phyloP scores from a whole-genome alignment of 1,139 yeast species.

The Candida mesenterica region DNA sequence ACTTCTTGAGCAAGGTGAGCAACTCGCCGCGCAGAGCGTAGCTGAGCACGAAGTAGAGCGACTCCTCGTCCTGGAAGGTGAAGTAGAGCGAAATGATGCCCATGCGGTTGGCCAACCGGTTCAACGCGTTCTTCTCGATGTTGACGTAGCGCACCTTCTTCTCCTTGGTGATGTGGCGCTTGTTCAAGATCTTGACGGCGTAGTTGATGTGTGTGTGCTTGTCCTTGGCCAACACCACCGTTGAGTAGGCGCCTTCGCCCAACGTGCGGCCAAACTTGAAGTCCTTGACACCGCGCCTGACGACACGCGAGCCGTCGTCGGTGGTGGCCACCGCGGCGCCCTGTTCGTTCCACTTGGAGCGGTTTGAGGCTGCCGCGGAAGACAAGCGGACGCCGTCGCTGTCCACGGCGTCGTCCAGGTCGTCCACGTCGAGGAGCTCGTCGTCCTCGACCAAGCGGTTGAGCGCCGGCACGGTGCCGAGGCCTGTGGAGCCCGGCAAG shows the following conservation, averaged over 20 bases:
- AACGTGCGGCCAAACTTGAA: constrained; percentile 82
- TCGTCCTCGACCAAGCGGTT: constrained; percentile 5
- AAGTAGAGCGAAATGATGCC: constrained; percentile 88
- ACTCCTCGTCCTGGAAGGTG: constrained; percentile 89
- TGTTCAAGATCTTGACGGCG: constrained; percentile 90
- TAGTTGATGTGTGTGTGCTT: constrained; percentile 68
- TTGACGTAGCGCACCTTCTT: constrained; percentile 94
- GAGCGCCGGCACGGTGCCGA: constrained; percentile 2
- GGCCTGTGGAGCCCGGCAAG: background rate
- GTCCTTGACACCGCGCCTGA: constrained; percentile 72
- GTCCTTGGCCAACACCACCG: constrained; percentile 86
- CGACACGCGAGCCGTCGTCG: constrained; percentile 20
- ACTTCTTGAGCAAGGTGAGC: constrained; percentile 69
- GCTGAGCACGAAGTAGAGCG: constrained; percentile 88
- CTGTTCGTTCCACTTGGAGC: constrained; percentile 32
- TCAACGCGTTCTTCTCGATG: constrained; percentile 90
- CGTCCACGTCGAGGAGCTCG: constrained; percentile 7
- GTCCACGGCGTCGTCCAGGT: constrained; percentile 7
- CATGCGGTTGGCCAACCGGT: constrained; percentile 64
- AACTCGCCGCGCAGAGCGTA: constrained; percentile 93
- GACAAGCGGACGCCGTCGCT: constrained; percentile 11
- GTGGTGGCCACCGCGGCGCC: constrained; percentile 41
- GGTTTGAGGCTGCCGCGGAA: constrained; percentile 8
- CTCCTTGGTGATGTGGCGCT: constrained; percentile 91
- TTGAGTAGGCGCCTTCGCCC: constrained; percentile 97